Base-by-base conservation (phyloP, 73 alveolate species). In the Breviolum minutum region DNA sequence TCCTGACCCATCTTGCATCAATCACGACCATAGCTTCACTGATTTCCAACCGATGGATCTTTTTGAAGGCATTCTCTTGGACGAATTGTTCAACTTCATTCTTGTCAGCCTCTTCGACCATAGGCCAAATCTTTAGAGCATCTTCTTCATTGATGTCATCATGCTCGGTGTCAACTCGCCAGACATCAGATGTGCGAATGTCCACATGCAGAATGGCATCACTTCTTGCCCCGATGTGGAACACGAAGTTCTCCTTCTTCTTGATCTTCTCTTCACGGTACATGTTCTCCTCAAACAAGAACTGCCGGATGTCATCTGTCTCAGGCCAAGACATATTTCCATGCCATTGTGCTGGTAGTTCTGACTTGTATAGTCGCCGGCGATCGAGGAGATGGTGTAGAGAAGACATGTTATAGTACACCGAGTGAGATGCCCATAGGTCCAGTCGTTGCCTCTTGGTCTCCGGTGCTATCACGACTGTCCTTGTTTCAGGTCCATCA, bases 121-220 rank as follows among this genome's bases (percentile, higher is more conserved):
- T 16, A 17, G 80, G 95, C 95, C 95, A 87, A 0, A 87, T 87
- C 24, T n/a, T 10, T 8, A 5, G 19, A 8, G 29, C 68, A 20
- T 87, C 82, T 5, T 29, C 48, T 13, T 87, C 95, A 26, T 4
- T 20, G 68, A 87, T 87, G 95, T 87, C 71, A 22, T 63, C 82
- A 13, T 62, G 63, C 0, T n/a, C 81, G 0, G 64, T 32, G 48
- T 84, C 94, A 7, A 84, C 94, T 0, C 77, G 48, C 54, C 29
- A 84, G 27, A 84, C 32, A 0, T 84, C 76, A 0, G 63, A 61
- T 3, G 60, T 63, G 5, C 76, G 27, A 1, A 84, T 74, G 27
- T 61, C 94, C 7, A 63, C 94, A 17, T 48, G 40, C 0, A 54
- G 61, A 2, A 8, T 12, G 0, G 77, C 77, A 62, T 81, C 70